These are phyloP conservation scores for Cubamyces lactineus DNA, from an alignment of 768 basidiomycete genomes.

Conservation along the genomic window DNA sequence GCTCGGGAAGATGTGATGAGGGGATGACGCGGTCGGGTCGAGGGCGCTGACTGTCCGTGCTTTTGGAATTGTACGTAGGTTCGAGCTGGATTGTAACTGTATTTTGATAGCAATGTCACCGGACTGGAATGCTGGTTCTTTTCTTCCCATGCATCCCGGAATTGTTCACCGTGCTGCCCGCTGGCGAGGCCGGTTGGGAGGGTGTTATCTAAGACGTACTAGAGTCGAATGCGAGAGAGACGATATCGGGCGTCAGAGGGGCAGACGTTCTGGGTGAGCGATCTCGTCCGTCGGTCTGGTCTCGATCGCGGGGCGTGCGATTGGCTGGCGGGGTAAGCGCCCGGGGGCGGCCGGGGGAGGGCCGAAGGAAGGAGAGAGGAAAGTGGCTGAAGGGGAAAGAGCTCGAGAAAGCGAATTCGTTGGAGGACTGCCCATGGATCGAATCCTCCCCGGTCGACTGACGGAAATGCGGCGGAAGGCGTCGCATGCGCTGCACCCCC, in stretches of 20 bases:
- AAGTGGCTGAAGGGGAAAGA: neutral
- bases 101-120: neutral
- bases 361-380: conserved; percentile 1
- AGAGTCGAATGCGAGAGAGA: too few relatives aligned
- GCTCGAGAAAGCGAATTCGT: neutral
- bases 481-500: neutral
- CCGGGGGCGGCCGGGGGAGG: conserved; percentile 6
- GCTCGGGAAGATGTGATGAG: conserved; percentile 30
- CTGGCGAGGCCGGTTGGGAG: neutral
- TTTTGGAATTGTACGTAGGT: neutral
- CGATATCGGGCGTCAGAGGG: neutral
- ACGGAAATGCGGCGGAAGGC: conserved; percentile 25
- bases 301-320: conserved; percentile 3
- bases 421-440: neutral
- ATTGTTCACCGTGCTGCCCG: neutral
- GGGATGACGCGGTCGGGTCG: neutral
- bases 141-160: conserved; percentile 12
- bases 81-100: neutral
- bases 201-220: too few relatives aligned
- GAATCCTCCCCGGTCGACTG: neutral
- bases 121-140: neutral
- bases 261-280: neutral
- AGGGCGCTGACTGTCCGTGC: neutral
- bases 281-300: neutral
- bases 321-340: conserved; percentile 13